These are phyloP conservation scores for Kodamaea derodonti DNA, from an alignment of 1,139 yeast genomes.

Conservation along the genomic window DNA sequence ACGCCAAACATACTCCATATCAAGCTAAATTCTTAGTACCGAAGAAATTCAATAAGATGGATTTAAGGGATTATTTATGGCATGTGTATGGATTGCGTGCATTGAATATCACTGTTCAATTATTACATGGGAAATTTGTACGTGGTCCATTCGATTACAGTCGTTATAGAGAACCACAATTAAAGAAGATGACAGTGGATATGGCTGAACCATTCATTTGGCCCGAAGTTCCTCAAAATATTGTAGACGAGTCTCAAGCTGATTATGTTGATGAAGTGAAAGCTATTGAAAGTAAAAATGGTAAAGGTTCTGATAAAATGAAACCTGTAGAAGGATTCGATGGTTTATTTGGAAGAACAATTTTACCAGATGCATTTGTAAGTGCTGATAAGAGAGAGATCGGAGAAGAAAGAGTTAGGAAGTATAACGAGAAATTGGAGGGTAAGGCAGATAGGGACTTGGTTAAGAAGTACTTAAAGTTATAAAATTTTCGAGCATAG, in stretches of 20 bases:
- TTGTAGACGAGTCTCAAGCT: slow-evolving; percentile 21
- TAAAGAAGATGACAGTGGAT: slow-evolving; percentile 91
- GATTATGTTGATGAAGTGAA: slow-evolving; percentile 26
- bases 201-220: slow-evolving; percentile 91
- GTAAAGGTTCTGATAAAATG: slow-evolving; percentile 61
- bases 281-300: slow-evolving; percentile 25
- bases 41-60: slow-evolving; percentile 83
- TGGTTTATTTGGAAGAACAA: slow-evolving; percentile 72
- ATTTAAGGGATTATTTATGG: slow-evolving; percentile 85
- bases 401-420: slow-evolving; percentile 37
- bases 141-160: slow-evolving; percentile 62
- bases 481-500: too few relatives aligned
- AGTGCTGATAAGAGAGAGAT: slow-evolving; percentile 46
- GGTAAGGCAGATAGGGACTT: slow-evolving; percentile 27
- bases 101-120: slow-evolving; percentile 79
- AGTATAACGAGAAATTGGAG: slow-evolving; percentile 21
- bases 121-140: slow-evolving; percentile 67
- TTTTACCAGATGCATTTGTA: slow-evolving; percentile 68
- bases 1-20: slow-evolving; percentile 91
- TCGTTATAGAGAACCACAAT: slow-evolving; percentile 75
- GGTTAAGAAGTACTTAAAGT: slow-evolving; percentile 25
- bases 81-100: slow-evolving; percentile 86
- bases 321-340: slow-evolving; percentile 73
- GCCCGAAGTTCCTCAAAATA: slow-evolving; percentile 60
- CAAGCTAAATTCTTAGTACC: slow-evolving; percentile 95